A percentile compares a stretch with the other conserved stretches of the same genome.
phyloP scores from a whole-genome alignment of 139 green algal species.

The Marvania coccoides region DNA sequence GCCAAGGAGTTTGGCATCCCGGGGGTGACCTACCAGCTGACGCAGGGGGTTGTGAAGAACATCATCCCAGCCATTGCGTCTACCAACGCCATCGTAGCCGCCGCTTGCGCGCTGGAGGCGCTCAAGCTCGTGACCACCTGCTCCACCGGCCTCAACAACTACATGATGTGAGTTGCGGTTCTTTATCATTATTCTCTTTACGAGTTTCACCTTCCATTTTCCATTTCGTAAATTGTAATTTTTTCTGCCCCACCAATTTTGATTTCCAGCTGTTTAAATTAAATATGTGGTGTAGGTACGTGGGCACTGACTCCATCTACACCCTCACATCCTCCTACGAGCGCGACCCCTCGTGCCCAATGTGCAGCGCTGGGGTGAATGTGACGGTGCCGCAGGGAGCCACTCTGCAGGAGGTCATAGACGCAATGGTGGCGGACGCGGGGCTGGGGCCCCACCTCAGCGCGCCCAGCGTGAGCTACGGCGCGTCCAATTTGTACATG shows the following conservation, averaged over 20 bases:
- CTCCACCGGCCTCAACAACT: slow-evolving; percentile 85
- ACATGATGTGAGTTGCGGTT: slow-evolving; percentile 80
- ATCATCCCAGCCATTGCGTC: slow-evolving; percentile 99
- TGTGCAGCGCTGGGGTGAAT: slow-evolving; percentile 83
- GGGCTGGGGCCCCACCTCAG: slow-evolving; percentile 50
- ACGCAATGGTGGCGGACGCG: slow-evolving; percentile 51
- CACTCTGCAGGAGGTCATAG: slow-evolving; percentile 78
- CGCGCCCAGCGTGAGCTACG: slow-evolving; percentile 70
- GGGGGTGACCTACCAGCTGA: slow-evolving; percentile 81
- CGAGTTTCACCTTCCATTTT: too few relatives aligned
- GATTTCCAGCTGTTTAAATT: neutral
- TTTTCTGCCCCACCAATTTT: neutral
- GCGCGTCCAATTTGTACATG: slow-evolving; percentile 79
- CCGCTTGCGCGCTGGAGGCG: slow-evolving; percentile 84
- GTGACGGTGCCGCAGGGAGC: slow-evolving; percentile 40
- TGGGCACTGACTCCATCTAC: slow-evolving; percentile 89
- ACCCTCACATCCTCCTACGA: slow-evolving; percentile 91
- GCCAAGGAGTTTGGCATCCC: slow-evolving; percentile 86
- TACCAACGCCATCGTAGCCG: slow-evolving; percentile 95
- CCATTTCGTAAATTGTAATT: too few relatives aligned
- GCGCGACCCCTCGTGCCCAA: slow-evolving; percentile 67
- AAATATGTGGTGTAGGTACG: slow-evolving; percentile 67
- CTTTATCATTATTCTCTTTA: too few relatives aligned
- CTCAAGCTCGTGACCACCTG: slow-evolving; percentile 94
- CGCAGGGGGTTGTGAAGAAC: slow-evolving; percentile 96